Base-by-base conservation (phyloP, 2,329 filamentous ascomycete species). In the Sarocladium kiliense region DNA sequence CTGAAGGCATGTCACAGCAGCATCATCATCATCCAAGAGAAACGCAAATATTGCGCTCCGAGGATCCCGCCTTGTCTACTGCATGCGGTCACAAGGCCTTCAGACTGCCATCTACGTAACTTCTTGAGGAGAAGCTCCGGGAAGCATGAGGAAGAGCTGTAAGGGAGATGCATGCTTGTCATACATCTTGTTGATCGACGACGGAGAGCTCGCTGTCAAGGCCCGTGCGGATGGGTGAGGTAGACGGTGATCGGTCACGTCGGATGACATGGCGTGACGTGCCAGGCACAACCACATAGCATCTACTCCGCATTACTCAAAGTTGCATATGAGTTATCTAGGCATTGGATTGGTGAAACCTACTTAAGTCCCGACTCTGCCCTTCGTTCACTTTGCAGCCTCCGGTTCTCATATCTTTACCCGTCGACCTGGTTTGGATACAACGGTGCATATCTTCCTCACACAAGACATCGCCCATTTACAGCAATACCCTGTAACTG, bases 1-100 rank as follows among this genome's bases (percentile, higher is more conserved):
- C n/a, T n/a, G n/a, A n/a, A n/a, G n/a, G n/a, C n/a, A 44, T 44
- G 41, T 44, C 41, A 44, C 41, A 44, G 19, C 41, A 23, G 6
- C 41, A 44, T 44, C 41, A 23, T 25, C 41, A 44, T 44, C 41
- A 44, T 10, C 41, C 41, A 44, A 44, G 41, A 44, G 23, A 44
- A 25, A 16, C 7, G 41, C 9, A 44, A 16, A 44, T n/a, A 19
- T 14, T 7, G 9, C 30, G 30, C 30, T 14, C 30, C 30, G 30
- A 34, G 9, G 14, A 34, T 34, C 30, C 30, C 30, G 30, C 14
- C 30, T 14, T 34, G 30, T 34, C n/a, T 41, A 6, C 6, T 41
- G 37, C n/a, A n/a, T 41, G 10, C 16, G 41, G 21, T 44, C 41
- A 44, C 41, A 9, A 25, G 41, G 23, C 41, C 7, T 18, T 44